Percentiles rank a stretch among this genome's conserved stretches.
These are phyloP conservation scores for Coleophoma eucalyptorum DNA, from an alignment of 2,329 filamentous ascomycete genomes.

Conservation along the genomic window DNA sequence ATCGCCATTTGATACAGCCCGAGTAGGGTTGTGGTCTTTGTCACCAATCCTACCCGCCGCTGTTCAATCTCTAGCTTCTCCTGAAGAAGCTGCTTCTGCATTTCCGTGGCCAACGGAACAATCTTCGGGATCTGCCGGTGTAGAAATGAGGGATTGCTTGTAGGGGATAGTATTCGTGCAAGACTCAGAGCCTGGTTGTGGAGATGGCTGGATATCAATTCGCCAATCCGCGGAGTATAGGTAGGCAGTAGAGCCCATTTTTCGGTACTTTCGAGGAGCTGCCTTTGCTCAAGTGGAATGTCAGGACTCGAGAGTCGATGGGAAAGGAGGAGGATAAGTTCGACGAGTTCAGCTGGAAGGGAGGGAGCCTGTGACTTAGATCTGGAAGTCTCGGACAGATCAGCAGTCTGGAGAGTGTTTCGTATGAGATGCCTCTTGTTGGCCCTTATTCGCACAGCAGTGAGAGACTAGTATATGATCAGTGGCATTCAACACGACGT, in stretches of 20 bases:
- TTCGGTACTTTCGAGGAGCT: constrained; percentile 44
- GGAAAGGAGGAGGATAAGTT: constrained; percentile 52
- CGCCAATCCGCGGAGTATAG: constrained; percentile 43
- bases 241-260: constrained; percentile 43
- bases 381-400: constrained; percentile 25
- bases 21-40: constrained; percentile 22
- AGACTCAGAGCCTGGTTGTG: constrained; percentile 45
- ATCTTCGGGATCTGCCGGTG: constrained; percentile 53
- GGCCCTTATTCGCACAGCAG: constrained; percentile 40
- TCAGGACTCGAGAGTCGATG: constrained; percentile 32
- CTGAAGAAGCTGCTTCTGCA: constrained; percentile 33
- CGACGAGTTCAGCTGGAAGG: constrained; percentile 42
- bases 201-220: constrained; percentile 45
- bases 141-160: constrained; percentile 46
- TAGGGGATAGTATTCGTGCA: constrained; percentile 42
- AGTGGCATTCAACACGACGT: not conserved
- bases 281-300: constrained; percentile 31
- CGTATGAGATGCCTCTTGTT: constrained; percentile 49
- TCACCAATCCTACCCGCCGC: constrained; percentile 31
- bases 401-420: constrained; percentile 44
- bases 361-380: constrained; percentile 11
- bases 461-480: constrained; percentile 40
- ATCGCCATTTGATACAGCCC: constrained; percentile 18
- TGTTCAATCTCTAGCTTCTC: constrained; percentile 33
- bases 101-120: constrained; percentile 32